Percentiles rank a stretch among this genome's conserved stretches.
Conservation (phyloP, 1,284 basidiomycete genomes). For the Trametes polyzona region DNA sequence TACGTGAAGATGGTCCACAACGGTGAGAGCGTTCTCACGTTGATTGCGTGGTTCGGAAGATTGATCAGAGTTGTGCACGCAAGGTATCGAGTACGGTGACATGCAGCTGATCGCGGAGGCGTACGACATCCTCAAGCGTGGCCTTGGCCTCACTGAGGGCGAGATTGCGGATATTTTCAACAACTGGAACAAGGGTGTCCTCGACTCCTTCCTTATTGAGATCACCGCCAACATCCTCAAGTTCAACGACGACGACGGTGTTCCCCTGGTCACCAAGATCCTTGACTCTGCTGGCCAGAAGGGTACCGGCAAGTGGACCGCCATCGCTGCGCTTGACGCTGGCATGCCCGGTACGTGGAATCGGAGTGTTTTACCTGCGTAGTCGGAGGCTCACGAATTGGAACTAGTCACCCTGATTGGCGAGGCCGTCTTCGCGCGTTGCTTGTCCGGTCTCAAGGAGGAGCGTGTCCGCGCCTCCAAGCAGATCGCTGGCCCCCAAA, state of each 20-base stretch:
- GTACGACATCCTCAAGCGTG: constrained; percentile 98
- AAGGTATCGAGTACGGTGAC: constrained; percentile 99
- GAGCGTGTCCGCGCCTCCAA: constrained; percentile 96
- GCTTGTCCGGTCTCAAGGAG: constrained; percentile 96
- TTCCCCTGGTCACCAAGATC: constrained; percentile 91
- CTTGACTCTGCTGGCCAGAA: constrained; percentile 98
- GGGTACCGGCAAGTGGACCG: constrained; percentile 99
- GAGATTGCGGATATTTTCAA: constrained; percentile 92
- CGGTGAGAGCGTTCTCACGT: constrained; percentile 54
- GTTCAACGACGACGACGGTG: constrained; percentile 96
- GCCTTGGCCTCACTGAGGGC: constrained; percentile 81
- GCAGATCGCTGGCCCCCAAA: constrained; percentile 86
- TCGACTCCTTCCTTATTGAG: constrained; percentile 99
- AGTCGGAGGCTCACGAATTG: constrained; percentile 8
- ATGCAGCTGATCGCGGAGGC: constrained; percentile 99
- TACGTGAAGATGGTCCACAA: constrained; percentile 99
- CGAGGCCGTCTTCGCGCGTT: constrained; percentile 99
- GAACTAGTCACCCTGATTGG: constrained; percentile 95
- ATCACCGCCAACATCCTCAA: constrained; percentile 96
- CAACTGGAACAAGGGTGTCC: constrained; percentile 98
- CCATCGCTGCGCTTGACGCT: constrained; percentile 96
- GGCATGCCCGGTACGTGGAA: constrained; percentile 76
- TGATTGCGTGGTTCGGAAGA: constrained; percentile 4
- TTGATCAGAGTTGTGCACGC: constrained; percentile 20
- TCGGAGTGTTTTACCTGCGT: not conserved